These are phyloP conservation scores for Starmerella stigmatis DNA, from an alignment of 805 yeast genomes.

Conservation along the genomic window DNA sequence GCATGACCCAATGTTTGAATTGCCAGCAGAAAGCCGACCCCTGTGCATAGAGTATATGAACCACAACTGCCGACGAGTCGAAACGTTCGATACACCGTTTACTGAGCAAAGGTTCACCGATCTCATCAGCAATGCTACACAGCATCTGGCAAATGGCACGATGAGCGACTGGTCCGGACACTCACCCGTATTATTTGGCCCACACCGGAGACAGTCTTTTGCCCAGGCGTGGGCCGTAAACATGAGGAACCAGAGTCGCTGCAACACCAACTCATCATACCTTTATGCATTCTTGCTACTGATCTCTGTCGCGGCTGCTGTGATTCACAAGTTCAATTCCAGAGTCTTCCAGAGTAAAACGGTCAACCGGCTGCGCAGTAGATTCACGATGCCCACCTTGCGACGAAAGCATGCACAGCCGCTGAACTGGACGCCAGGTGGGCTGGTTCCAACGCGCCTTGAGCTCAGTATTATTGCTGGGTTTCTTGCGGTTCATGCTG, in stretches of 20 bases:
- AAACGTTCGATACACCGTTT: not conserved
- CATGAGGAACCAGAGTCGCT: not conserved
- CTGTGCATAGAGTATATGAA: not conserved
- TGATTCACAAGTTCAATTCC: not conserved
- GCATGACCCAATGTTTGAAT: not conserved
- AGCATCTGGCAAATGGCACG: not conserved
- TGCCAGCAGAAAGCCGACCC: not conserved
- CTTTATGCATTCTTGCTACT: not conserved
- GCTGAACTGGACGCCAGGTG: not conserved
- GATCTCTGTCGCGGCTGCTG: not conserved
- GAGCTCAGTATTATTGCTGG: slow-evolving; percentile 4
- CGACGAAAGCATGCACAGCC: slow-evolving; percentile 1
- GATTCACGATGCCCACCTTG: not conserved
- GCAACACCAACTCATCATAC: not conserved
- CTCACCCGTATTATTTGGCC: not conserved
- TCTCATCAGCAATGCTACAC: not conserved
- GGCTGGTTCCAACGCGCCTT: slow-evolving; percentile 3
- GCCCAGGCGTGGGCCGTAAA: not conserved
- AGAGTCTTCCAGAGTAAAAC: not conserved
- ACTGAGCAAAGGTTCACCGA: not conserved
- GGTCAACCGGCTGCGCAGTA: not conserved
- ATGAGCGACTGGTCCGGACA: not conserved
- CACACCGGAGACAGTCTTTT: not conserved
- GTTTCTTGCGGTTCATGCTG: slow-evolving; percentile 2
- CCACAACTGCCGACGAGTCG: not conserved